phyloP scores from a whole-genome alignment of 148 eudicot species.

The Cornus suecica region DNA sequence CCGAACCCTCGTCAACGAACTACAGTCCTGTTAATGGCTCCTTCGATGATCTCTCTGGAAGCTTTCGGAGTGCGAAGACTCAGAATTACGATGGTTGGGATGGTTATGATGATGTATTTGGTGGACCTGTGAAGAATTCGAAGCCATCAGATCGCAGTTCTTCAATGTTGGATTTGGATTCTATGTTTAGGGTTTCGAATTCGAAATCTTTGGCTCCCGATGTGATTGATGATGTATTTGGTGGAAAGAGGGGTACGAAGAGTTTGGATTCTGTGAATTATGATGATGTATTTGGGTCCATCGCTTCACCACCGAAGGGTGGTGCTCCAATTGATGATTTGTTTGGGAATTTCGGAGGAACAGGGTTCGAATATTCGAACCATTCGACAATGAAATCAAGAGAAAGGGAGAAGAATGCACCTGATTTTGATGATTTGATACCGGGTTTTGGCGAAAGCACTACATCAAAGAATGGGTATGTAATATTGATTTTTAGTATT shows the following conservation, averaged over 20 bases:
- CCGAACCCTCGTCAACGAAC: slow-evolving; percentile 17
- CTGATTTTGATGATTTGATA: slow-evolving; percentile 47
- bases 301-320: slow-evolving; percentile 29
- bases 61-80: slow-evolving; percentile 23
- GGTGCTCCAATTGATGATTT: slow-evolving; percentile 50
- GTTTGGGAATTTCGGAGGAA: slow-evolving; percentile 43
- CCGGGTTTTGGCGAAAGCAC: slow-evolving; percentile 51
- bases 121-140: slow-evolving; percentile 18
- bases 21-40: slow-evolving; percentile 32
- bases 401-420: slow-evolving; percentile 20
- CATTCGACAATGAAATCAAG: slow-evolving; percentile 12
- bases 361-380: slow-evolving; percentile 26
- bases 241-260: slow-evolving; percentile 39
- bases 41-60: slow-evolving; percentile 37
- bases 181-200: slow-evolving; percentile 32
- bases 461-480: slow-evolving; percentile 39
- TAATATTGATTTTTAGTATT: slow-evolving; percentile 1
- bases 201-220: slow-evolving; percentile 14
- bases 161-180: slow-evolving; percentile 37
- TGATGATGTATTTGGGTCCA: slow-evolving; percentile 39
- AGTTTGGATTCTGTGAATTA: slow-evolving; percentile 8
- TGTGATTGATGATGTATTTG: slow-evolving; percentile 36
- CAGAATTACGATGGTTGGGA: slow-evolving; percentile 25
- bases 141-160: slow-evolving; percentile 15
- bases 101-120: slow-evolving; percentile 43